Conservation (phyloP, 441 rosid genomes). For the Syzygium malaccense region DNA sequence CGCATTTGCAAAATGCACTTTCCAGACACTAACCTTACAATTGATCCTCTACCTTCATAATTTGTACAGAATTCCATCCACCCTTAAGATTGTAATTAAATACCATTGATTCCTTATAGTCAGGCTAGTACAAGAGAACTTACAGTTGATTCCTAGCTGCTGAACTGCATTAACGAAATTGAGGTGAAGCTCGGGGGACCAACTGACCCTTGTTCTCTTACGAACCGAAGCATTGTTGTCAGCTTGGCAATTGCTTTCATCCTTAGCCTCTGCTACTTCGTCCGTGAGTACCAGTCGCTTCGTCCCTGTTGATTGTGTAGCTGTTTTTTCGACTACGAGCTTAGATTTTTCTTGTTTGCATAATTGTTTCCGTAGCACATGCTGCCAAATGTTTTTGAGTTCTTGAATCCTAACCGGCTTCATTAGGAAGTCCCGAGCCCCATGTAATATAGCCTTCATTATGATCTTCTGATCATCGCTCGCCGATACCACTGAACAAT, state of each 20-base stretch:
- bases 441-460: constrained; percentile 8
- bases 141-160: constrained; percentile 1
- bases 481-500: background rate
- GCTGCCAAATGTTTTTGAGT: constrained; percentile 11
- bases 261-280: background rate
- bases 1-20: background rate
- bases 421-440: constrained; percentile 7
- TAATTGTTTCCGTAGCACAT: background rate
- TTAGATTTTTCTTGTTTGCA: background rate
- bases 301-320: background rate
- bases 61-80: background rate
- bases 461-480: background rate
- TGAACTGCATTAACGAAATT: constrained; percentile 9
- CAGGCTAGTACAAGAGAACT: background rate
- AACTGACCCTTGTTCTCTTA: constrained; percentile 3
- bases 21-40: background rate
- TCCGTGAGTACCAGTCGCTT: background rate
- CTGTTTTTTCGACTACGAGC: background rate
- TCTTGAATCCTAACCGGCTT: constrained; percentile 11
- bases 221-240: background rate
- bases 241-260: background rate
- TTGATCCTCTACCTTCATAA: background rate
- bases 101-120: background rate
- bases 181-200: constrained; percentile 7
- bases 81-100: background rate